These are phyloP conservation scores for Dactylonectria estremocensis DNA, from an alignment of 2,329 filamentous ascomycete species.

Conservation along the genomic window DNA sequence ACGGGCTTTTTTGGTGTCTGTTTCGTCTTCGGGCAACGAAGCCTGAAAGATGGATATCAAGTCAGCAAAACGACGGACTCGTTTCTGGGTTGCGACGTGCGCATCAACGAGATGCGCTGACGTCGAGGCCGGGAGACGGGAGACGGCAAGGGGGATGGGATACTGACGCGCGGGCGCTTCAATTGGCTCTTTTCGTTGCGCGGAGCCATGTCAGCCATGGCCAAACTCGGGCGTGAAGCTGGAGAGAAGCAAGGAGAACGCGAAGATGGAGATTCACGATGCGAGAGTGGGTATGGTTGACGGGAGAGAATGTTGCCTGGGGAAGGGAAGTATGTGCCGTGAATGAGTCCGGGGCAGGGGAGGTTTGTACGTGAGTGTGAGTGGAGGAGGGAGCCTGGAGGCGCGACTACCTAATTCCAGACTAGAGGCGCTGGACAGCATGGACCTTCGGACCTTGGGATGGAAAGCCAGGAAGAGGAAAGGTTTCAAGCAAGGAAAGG, in stretches of 20 bases:
- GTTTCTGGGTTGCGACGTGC: slow-evolving; percentile 14
- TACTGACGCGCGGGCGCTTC: slow-evolving; percentile 83
- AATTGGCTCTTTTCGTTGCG: slow-evolving; percentile 84
- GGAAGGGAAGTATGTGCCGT: slow-evolving; percentile 33
- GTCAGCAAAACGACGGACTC: slow-evolving; percentile 42
- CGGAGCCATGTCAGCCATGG: slow-evolving; percentile 67
- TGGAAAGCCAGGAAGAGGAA: neutral
- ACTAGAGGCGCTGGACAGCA: slow-evolving; percentile 16
- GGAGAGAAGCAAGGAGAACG: slow-evolving; percentile 34
- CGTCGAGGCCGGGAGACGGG: neutral
- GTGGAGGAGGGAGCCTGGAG: slow-evolving; percentile 46
- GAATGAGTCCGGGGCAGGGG: slow-evolving; percentile 38
- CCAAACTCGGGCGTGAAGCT: slow-evolving; percentile 36
- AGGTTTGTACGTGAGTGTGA: slow-evolving; percentile 37
- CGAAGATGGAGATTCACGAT: slow-evolving; percentile 29
- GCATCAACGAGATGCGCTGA: slow-evolving; percentile 17
- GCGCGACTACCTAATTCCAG: slow-evolving; percentile 10
- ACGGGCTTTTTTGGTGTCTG: slow-evolving; percentile 86
- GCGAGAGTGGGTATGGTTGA: slow-evolving; percentile 17
- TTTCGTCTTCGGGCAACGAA: slow-evolving; percentile 74
- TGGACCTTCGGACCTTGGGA: neutral
- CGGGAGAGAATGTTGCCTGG: slow-evolving; percentile 43
- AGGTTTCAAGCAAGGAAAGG: neutral
- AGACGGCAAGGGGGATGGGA: slow-evolving; percentile 35
- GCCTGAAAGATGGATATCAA: slow-evolving; percentile 62